Base-by-base conservation (phyloP, 208 protist species). In the Leishmania martiniquensis region DNA sequence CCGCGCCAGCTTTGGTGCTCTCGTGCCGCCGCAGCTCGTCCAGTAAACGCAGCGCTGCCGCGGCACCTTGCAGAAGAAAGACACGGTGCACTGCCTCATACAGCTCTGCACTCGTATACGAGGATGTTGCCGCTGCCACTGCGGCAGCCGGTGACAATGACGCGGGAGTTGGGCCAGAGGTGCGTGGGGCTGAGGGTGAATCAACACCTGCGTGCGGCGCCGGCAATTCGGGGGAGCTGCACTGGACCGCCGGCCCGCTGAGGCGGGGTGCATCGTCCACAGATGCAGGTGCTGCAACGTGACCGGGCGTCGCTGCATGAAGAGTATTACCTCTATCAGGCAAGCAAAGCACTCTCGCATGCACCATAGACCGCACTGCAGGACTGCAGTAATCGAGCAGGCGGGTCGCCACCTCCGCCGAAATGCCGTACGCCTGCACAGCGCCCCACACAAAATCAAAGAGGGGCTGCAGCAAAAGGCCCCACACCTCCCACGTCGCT, bases 371-470 rank as follows among this genome's bases (percentile, higher is more conserved):
- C 17, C 70, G 74, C 49, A 76, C 44, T 12, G 80, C 75, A 25
- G 80, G 74, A 47, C 80, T 84, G 63, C 80, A 84, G 75, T 80
- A 80, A 9, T 57, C 57, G 3, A 84, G 49, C 34, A 84, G n/a
- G 22, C 74, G 70, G 0, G 15, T 44, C 0, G 69, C 69, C 42
- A 80, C 59, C 20, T 73, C 70, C 7, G 70, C 54, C 32, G 75
- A 25, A 34, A 68, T 12, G 0, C 80, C 75, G 63, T 73, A 80
- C 22, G 77, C 74, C 39, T 76, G 80, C 70, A 80, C 55, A 0
- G 77, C 70, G 17, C 66, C 74, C 80, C 80, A 84, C 13, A 71
- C 75, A 51, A 79, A 67, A 34, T 84, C 80, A 55, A 84, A 84
- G 12, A 84, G 70, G 12, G 80, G 80, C 47, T 80, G 75, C 37